phyloP scores from a whole-genome alignment of 768 basidiomycete genomes.

The Tubosaeta brunneosetosa region DNA sequence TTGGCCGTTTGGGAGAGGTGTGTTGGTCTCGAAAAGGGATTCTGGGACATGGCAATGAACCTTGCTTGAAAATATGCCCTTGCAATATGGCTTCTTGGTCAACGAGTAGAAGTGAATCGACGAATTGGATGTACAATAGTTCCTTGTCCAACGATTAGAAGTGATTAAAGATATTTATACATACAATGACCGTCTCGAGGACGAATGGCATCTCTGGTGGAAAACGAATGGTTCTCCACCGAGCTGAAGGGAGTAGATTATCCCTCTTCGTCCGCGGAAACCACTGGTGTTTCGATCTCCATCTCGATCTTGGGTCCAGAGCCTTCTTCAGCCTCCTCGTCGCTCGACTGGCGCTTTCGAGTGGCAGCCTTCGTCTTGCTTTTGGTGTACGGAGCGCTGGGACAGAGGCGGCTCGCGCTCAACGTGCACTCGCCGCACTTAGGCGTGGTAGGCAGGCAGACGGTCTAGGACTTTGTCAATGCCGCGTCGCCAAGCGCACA shows the following conservation, averaged over 20 bases:
- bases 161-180: background rate
- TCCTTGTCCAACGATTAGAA: background rate
- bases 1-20: slow-evolving; percentile 69
- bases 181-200: background rate
- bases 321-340: background rate
- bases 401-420: slow-evolving; percentile 53
- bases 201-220: background rate
- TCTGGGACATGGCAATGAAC: slow-evolving; percentile 75
- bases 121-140: background rate
- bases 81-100: too few relatives aligned
- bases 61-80: slow-evolving; percentile 7
- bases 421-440: slow-evolving; percentile 62
- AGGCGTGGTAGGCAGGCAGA: slow-evolving; percentile 64
- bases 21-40: slow-evolving; percentile 71
- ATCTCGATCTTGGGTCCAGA: slow-evolving; percentile 39
- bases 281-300: slow-evolving; percentile 24
- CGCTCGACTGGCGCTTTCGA: slow-evolving; percentile 5
- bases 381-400: slow-evolving; percentile 47
- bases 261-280: background rate
- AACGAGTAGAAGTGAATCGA: background rate
- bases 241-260: background rate
- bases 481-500: background rate
- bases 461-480: slow-evolving; percentile 37
- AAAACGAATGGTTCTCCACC: background rate
- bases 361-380: slow-evolving; percentile 14